Percentiles rank a stretch among this genome's conserved stretches.
Conservation (phyloP, 2,329 filamentous ascomycete genomes). For the Microthyrium microscopicum region DNA sequence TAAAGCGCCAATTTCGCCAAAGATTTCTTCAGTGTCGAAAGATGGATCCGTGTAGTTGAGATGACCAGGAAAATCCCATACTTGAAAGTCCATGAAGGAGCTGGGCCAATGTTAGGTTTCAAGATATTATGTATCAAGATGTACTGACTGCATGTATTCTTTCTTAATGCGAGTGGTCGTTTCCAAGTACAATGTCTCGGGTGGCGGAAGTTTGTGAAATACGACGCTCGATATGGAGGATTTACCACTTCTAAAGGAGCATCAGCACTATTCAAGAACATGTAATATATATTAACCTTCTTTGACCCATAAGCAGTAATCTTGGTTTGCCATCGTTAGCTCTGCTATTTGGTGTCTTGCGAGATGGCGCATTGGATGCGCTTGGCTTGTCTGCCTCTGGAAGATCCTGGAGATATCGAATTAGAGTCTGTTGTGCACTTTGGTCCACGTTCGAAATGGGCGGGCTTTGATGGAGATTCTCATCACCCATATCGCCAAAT, state of each 20-base stretch:
- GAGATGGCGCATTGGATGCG: constrained; percentile 21
- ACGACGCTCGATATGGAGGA: constrained; percentile 97
- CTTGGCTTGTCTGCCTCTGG: constrained; percentile 23
- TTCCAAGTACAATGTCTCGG: constrained; percentile 88
- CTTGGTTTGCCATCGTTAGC: constrained; percentile 55
- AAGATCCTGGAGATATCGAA: constrained; percentile 26
- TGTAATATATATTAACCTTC: constrained; percentile 44
- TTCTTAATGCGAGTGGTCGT: constrained; percentile 90
- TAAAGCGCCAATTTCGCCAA: constrained; percentile 80
- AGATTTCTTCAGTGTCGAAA: constrained; percentile 86
- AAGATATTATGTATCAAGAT: background rate
- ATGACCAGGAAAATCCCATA: constrained; percentile 94
- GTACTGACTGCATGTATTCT: constrained; percentile 75
- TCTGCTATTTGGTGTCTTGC: constrained; percentile 30
- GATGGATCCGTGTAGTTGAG: constrained; percentile 80
- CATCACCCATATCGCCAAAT: no score
- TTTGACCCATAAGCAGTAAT: constrained; percentile 84
- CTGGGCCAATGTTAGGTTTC: no score
- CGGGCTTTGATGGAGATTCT: no score
- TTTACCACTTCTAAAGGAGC: constrained; percentile 63
- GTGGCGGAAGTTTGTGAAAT: constrained; percentile 95
- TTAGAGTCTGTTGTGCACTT: constrained; percentile 16
- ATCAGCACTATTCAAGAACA: constrained; percentile 6
- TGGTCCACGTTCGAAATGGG: no score
- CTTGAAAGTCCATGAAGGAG: constrained; percentile 98